phyloP scores from a whole-genome alignment of 345 rosid species.

The Erysimum cheiranthoides region DNA sequence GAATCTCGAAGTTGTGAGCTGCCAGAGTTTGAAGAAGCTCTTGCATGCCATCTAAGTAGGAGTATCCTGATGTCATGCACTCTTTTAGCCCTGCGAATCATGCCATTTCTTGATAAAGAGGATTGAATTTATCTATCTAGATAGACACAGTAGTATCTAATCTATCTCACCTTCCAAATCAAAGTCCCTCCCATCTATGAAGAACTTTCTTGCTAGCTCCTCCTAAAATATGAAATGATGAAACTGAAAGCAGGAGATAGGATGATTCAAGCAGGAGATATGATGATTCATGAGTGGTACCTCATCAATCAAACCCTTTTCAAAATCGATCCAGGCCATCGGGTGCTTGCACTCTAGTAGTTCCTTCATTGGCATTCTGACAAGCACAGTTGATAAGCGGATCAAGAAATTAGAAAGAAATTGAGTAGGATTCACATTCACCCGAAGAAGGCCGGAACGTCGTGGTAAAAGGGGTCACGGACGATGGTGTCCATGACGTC shows the following conservation, averaged over 20 bases:
- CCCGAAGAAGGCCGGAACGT: conserved; percentile 87
- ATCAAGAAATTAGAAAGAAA: background rate
- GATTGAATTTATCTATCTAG: background rate
- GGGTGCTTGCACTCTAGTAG: conserved; percentile 84
- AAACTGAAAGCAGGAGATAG: background rate
- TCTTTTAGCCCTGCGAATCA: conserved; percentile 67
- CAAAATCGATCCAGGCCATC: conserved; percentile 87
- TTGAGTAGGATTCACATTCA: conserved; percentile 12
- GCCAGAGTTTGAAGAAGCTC: conserved; percentile 65
- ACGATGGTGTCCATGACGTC: conserved; percentile 97
- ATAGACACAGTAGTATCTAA: too few relatives aligned
- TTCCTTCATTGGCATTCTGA: conserved; percentile 82
- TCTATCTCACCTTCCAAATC: conserved; percentile 75
- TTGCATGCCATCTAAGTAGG: conserved; percentile 76
- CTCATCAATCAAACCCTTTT: conserved; percentile 85
- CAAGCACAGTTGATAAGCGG: background rate
- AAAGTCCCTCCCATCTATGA: conserved; percentile 79
- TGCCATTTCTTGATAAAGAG: background rate
- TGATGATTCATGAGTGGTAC: too few relatives aligned
- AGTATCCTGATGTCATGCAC: conserved; percentile 75
- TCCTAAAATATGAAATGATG: conserved; percentile 47
- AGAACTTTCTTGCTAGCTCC: conserved; percentile 80
- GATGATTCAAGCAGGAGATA: background rate
- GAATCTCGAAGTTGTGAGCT: conserved; percentile 74
- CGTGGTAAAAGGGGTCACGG: conserved; percentile 91